Conservation (phyloP, 352 stramenopile genomes). For the Phytophthora sp. region DNA sequence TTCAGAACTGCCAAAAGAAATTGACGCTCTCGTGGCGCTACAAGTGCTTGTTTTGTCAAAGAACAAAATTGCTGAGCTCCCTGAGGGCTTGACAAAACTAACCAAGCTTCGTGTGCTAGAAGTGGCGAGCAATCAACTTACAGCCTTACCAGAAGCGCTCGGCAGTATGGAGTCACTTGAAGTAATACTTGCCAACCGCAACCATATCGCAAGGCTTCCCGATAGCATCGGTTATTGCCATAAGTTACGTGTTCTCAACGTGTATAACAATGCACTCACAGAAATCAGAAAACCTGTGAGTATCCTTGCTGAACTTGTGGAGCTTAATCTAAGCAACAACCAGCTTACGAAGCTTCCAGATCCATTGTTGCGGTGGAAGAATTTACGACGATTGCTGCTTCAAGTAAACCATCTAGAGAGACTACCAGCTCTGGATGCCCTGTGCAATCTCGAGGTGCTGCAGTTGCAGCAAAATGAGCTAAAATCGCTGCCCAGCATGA, state of each 20-base stretch:
- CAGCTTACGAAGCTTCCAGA: conserved; percentile 42
- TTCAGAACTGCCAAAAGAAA: conserved; percentile 55
- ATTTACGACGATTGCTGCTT: conserved; percentile 59
- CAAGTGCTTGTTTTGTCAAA: conserved; percentile 61
- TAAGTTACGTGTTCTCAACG: conserved; percentile 62
- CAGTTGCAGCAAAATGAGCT: conserved; percentile 72
- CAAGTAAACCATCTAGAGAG: conserved; percentile 60
- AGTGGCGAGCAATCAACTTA: conserved; percentile 64
- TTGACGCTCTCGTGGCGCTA: conserved; percentile 51
- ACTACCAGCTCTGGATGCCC: conserved; percentile 49
- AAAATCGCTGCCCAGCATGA: conserved; percentile 62
- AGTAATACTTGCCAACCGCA: conserved; percentile 58
- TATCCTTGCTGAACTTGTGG: conserved; percentile 60
- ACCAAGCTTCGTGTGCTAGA: conserved; percentile 54
- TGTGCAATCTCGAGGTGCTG: conserved; percentile 69
- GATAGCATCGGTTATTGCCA: conserved; percentile 57
- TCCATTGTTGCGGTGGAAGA: conserved; percentile 53
- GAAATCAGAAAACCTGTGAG: conserved; percentile 52
- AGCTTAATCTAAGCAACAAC: conserved; percentile 82
- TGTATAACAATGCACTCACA: conserved; percentile 81
- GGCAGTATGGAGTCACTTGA: conserved; percentile 59
- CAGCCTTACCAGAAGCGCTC: conserved; percentile 48
- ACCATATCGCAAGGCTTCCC: conserved; percentile 55
- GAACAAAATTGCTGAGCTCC: conserved; percentile 68
- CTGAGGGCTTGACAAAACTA: conserved; percentile 52